A percentile compares a stretch with the other conserved stretches of the same genome.
Evolutionary conservation across 2,329 filamentous ascomycete genomes (phyloP).

Genomic region (Hymenoscyphus infarciens): DNA sequence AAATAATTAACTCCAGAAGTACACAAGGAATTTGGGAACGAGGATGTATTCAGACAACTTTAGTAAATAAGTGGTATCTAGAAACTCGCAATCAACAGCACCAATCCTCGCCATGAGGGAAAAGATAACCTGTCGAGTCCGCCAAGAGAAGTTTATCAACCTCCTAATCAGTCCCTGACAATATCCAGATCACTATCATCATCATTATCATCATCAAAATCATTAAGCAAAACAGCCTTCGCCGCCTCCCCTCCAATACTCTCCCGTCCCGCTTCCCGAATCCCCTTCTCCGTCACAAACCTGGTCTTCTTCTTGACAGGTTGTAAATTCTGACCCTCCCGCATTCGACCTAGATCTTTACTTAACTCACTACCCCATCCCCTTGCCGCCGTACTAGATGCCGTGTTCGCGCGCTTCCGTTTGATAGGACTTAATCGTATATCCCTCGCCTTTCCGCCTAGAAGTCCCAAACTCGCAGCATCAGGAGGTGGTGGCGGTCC

Average conservation of each 20-base stretch:
- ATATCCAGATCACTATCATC: slow-evolving; percentile 36
- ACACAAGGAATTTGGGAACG: too few relatives aligned
- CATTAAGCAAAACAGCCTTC: slow-evolving; percentile 19
- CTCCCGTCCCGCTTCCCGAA: slow-evolving; percentile 72
- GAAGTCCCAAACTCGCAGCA: slow-evolving; percentile 44
- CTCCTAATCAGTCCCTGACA: slow-evolving; percentile 24
- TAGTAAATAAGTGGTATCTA: too few relatives aligned
- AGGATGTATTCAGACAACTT: too few relatives aligned
- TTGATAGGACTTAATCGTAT: slow-evolving; percentile 59
- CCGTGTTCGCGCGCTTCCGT: slow-evolving; percentile 49
- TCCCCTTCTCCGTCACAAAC: slow-evolving; percentile 76
- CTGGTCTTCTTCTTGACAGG: slow-evolving; percentile 66
- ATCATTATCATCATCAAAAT: slow-evolving; percentile 32
- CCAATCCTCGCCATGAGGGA: too few relatives aligned
- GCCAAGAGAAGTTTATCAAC: neutral
- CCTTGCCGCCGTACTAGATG: slow-evolving; percentile 33
- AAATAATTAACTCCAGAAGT: too few relatives aligned
- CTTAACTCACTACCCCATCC: slow-evolving; percentile 57
- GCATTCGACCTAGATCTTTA: slow-evolving; percentile 59
- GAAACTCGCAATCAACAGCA: too few relatives aligned
- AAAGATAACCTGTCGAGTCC: too few relatives aligned
- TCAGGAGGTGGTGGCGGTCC: slow-evolving; percentile 38
- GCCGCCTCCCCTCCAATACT: slow-evolving; percentile 57
- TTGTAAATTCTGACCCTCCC: slow-evolving; percentile 52
- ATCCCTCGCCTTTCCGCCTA: slow-evolving; percentile 39